A percentile compares a stretch with the other conserved stretches of the same genome.
Conservation (phyloP, 2,329 filamentous ascomycete genomes). For the Mycocentrospora acerina region DNA sequence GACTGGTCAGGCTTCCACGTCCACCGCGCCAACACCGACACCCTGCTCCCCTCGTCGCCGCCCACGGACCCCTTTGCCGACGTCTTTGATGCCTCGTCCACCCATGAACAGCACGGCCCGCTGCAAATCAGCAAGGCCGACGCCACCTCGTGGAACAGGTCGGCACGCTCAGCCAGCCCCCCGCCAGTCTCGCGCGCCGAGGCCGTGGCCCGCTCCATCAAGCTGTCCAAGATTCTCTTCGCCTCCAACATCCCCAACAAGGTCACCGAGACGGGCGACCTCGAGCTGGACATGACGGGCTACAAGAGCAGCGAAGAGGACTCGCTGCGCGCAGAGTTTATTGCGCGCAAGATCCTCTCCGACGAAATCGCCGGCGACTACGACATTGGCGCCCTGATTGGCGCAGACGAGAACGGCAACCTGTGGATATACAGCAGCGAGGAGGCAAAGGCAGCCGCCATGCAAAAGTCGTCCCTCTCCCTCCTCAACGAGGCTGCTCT, state of each 20-base stretch:
- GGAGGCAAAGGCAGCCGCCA: constrained; percentile 87
- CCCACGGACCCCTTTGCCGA: constrained; percentile 41
- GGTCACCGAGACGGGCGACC: constrained; percentile 87
- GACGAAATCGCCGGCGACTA: constrained; percentile 94
- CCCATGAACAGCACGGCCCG: constrained; percentile 25
- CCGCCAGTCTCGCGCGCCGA: constrained; percentile 71
- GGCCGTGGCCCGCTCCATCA: constrained; percentile 79
- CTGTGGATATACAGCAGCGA: constrained; percentile 99
- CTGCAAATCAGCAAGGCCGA: constrained; percentile 37
- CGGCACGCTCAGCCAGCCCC: constrained; percentile 68
- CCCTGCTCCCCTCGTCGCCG: constrained; percentile 51
- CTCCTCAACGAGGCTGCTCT: constrained; percentile 55
- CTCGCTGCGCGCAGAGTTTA: constrained; percentile 84
- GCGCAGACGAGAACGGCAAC: constrained; percentile 92
- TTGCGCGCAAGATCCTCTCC: constrained; percentile 86
- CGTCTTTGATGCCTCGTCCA: constrained; percentile 29
- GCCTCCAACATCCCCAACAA: constrained; percentile 89
- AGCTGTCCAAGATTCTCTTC: constrained; percentile 82
- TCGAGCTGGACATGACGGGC: constrained; percentile 97
- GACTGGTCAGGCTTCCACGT: constrained; percentile 40
- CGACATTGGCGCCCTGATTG: constrained; percentile 92
- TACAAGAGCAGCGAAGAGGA: constrained; percentile 96
- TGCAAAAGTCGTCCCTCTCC: constrained; percentile 60
- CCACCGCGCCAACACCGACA: constrained; percentile 56
- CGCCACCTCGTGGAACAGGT: constrained; percentile 38